phyloP scores from a whole-genome alignment of 345 rosid genomes.

The Salix caprea region DNA sequence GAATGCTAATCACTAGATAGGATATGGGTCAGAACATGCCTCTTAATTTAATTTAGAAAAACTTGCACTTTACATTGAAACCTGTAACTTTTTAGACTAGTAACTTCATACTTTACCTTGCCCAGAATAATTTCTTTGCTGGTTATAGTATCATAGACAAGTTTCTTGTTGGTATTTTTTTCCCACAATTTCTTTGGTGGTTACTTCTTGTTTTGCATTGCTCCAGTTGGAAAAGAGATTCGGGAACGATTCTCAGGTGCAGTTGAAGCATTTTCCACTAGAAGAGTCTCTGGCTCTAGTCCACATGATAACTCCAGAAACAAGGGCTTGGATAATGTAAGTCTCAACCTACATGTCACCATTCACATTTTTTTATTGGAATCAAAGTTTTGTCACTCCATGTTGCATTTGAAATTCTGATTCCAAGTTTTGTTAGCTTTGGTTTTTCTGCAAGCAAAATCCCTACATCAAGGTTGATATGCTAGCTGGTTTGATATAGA shows the following conservation, averaged over 20 bases:
- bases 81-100: neutral
- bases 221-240: constrained; percentile 70
- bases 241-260: constrained; percentile 79
- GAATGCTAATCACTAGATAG: neutral
- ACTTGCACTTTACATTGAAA: neutral
- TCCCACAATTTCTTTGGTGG: neutral
- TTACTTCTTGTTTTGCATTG: neutral
- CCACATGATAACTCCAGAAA: constrained; percentile 52
- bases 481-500: neutral
- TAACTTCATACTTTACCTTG: neutral
- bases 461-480: neutral
- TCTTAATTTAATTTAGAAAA: neutral
- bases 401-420: neutral
- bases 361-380: neutral
- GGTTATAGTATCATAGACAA: neutral
- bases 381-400: neutral
- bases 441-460: neutral
- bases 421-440: neutral
- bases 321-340: constrained; percentile 45
- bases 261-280: constrained; percentile 71
- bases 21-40: neutral
- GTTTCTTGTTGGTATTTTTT: neutral
- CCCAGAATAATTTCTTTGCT: too few species aligned
- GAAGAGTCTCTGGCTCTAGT: constrained; percentile 52
- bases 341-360: neutral